A percentile compares a stretch with the other conserved stretches of the same genome.
These are phyloP conservation scores for sunflower (Helianthus annuus) DNA, from an alignment of 129 eudicot genomes.

Conservation along the genomic window DNA sequence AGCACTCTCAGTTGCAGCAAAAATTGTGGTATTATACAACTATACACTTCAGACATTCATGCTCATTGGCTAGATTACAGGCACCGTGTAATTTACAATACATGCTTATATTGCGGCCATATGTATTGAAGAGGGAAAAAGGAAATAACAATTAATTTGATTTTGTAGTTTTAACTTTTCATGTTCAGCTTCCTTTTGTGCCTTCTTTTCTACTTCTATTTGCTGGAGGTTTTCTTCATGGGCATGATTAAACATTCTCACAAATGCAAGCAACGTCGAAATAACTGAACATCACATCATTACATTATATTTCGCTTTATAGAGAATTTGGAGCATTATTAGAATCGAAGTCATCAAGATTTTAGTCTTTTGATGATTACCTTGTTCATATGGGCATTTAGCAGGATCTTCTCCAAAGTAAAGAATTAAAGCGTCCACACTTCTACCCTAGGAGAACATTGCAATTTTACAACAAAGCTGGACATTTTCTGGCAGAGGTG, in stretches of 20 bases:
- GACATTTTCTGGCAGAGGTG: background rate
- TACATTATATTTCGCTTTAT: background rate
- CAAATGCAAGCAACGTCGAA: constrained; percentile 61
- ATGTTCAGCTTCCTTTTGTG: constrained; percentile 40
- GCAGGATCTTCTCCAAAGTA: constrained; percentile 96
- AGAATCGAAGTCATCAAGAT: background rate
- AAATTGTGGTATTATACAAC: constrained; percentile 29
- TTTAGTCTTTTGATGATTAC: constrained; percentile 34
- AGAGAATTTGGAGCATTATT: background rate
- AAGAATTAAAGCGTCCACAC: constrained; percentile 74
- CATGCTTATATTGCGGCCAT: constrained; percentile 15
- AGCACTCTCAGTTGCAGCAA: constrained; percentile 35
- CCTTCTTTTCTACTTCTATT: constrained; percentile 71
- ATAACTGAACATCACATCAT: constrained; percentile 54
- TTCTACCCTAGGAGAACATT: constrained; percentile 60
- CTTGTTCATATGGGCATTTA: constrained; percentile 86
- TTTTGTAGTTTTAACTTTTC: constrained; percentile 24
- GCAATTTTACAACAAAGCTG: constrained; percentile 10
- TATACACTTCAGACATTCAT: constrained; percentile 23
- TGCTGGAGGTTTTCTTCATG: constrained; percentile 82
- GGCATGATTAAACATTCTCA: constrained; percentile 74
- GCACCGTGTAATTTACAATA: constrained; percentile 9
- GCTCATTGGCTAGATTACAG: constrained; percentile 19
- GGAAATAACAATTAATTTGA: constrained; percentile 4
- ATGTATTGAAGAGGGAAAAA: constrained; percentile 6